These are phyloP conservation scores for Hippophae gyantsensis DNA, from an alignment of 306 rosid species.

Conservation along the genomic window DNA sequence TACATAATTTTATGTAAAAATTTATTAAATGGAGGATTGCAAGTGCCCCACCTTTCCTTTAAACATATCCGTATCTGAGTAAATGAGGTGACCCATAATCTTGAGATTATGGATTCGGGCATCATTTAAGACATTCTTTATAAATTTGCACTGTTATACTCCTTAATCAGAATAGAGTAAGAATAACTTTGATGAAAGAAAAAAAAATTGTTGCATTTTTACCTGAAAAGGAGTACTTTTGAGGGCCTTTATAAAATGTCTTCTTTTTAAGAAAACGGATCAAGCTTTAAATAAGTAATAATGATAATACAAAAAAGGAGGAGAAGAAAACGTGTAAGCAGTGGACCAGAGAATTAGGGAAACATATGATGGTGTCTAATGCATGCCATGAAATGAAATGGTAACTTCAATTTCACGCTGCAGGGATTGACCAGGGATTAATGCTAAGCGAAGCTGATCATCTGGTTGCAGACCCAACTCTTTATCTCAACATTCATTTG, in stretches of 20 bases:
- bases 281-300: background rate
- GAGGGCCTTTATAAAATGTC: background rate
- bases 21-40: no score
- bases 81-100: no score
- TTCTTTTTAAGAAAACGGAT: background rate
- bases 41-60: no score
- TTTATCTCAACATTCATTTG: background rate
- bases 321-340: background rate
- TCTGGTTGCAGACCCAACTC: slow-evolving; percentile 13
- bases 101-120: no score
- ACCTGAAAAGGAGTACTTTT: no score
- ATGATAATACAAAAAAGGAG: background rate
- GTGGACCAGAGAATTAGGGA: slow-evolving; percentile 22
- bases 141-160: no score
- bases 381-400: slow-evolving; percentile 23
- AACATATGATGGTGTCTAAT: slow-evolving; percentile 41
- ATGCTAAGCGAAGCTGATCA: slow-evolving; percentile 1
- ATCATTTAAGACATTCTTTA: no score
- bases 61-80: no score
- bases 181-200: no score
- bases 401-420: slow-evolving; percentile 28
- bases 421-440: slow-evolving; percentile 4
- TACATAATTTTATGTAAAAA: no score
- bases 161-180: no score
- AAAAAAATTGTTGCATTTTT: no score